Evolutionary conservation across 345 rosid genomes (phyloP), one percentile per base, ranked within the genome.

Genomic region (Anastatica hierochuntica): DNA sequence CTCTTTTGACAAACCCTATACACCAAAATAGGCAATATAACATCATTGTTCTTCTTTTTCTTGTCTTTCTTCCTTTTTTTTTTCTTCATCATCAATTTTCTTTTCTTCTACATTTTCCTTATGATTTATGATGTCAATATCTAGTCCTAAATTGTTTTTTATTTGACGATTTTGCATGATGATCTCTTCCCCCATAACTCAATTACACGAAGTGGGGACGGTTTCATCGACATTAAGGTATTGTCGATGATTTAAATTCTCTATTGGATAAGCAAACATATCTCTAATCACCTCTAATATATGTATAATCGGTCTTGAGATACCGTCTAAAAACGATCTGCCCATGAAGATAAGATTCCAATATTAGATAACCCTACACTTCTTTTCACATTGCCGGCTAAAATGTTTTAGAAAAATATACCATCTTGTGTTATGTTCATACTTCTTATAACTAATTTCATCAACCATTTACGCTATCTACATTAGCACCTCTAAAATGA

Each of bases 111-210:
- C 53, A 29, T 52, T 14, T 11, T 43, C 19, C 41, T 60, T 43
- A 52, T 44, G 18, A 53, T 44, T 53, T n/a, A n/a, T n/a, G n/a
- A n/a, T n/a, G n/a, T n/a, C n/a, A n/a, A n/a, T n/a, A n/a, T n/a
- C n/a, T n/a, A 39, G 10, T 47, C 45, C 37, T 42, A 49, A 48
- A 43, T 31, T 49, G 63, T n/a, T n/a, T 30, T 31, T 40, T 47
- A 39, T 64, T 56, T 64, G 69, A 64, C 57, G 43, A 48, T 39
- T 56, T 41, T n/a, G n/a, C n/a, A n/a, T n/a, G n/a, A 55, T 43
- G 50, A 33, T 54, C 62, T 47, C 48, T 21, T 8, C 52, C 63
- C 63, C 70, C 70, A 65, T 65, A 57, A 65, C 64, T 65, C 70
- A 64, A n/a, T 49, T 56, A 56, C 57, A 56, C 20, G 45, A 27